Evolutionary conservation across 805 yeast genomes (phyloP), one percentile per base, ranked within the genome.

Genomic region (Metschnikowia peoriensis): DNA sequence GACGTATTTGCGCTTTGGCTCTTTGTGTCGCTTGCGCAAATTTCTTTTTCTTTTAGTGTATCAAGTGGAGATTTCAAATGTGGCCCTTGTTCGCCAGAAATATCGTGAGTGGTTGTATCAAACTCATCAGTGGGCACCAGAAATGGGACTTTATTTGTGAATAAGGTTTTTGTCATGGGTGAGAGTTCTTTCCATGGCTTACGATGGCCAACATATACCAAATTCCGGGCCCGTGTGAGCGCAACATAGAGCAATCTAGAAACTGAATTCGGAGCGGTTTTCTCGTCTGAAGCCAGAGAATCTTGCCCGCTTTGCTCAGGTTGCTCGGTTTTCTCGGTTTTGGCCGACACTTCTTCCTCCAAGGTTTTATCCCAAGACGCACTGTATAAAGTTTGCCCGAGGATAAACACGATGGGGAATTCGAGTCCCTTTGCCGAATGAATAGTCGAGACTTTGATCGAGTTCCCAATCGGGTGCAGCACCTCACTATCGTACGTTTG

Each of bases 401-500:
- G 50, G 46, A 85, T 58, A 64, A 86, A 86, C 1, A 85, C 89
- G 11, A 85, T 72, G 0, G 91, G 90, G 59, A 82, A 86, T 55
- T 87, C 91, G 5, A 86, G 65, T 0, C 94, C 93, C 59, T 88
- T 88, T 1, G 92, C 83, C 0, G 88, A 75, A 65, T 88, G 93
- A 1, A 88, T 79, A 0, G 93, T 88, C 0, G 90, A 82, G 1
- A 86, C 58, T 47, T 81, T 82, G 7, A 86, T 73, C 63, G 39
- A 65, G 54, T 53, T 69, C 54, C 48, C 62, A 42, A 56, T 64
- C 43, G 44, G 59, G 17, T 50, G 59, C 35, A 59, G 76, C 55
- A 47, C 65, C 38, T 69, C 77, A 28, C 70, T 75, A 48, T 69
- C 70, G 62, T 76, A 77, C 44, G 69, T 72, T 28, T 67, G 64